Conservation (phyloP, 2,329 filamentous ascomycete species). For the Scopulariopsis brevicaulis region DNA sequence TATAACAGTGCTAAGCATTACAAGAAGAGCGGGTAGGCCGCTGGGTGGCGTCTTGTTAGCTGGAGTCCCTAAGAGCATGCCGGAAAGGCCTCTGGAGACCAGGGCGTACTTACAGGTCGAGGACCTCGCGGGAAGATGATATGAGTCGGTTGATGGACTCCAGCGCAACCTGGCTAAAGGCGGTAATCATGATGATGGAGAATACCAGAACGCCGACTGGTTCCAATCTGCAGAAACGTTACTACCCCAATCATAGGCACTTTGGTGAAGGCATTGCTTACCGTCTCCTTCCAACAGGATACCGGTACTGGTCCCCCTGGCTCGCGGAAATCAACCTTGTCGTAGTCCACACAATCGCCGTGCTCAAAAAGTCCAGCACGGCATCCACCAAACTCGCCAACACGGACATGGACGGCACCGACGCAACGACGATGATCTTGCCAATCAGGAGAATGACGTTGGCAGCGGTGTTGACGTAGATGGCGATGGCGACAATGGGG, state of each 20-base stretch:
- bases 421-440: conserved; percentile 66
- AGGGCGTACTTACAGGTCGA: conserved; percentile 44
- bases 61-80: not conserved
- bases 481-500: conserved; percentile 71
- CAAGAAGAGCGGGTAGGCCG: conserved; percentile 58
- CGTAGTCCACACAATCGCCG: conserved; percentile 70
- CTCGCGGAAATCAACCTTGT: conserved; percentile 56
- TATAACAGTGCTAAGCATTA: conserved; percentile 72
- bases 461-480: conserved; percentile 74
- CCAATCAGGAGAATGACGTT: conserved; percentile 65
- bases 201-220: conserved; percentile 74
- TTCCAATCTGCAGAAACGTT: conserved; percentile 44
- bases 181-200: conserved; percentile 77
- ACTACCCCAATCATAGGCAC: conserved; percentile 6
- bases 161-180: conserved; percentile 67
- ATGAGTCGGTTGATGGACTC: conserved; percentile 56
- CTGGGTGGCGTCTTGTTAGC: conserved; percentile 10
- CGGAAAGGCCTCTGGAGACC: not conserved
- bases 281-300: conserved; percentile 64
- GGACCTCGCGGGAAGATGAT: conserved; percentile 49
- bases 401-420: conserved; percentile 73
- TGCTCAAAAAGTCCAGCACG: conserved; percentile 69
- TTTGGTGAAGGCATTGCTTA: conserved; percentile 13
- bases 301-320: conserved; percentile 61
- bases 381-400: conserved; percentile 71